Base-by-base conservation (phyloP, 2,329 filamentous ascomycete species). In the Coniochaeta sp. region DNA sequence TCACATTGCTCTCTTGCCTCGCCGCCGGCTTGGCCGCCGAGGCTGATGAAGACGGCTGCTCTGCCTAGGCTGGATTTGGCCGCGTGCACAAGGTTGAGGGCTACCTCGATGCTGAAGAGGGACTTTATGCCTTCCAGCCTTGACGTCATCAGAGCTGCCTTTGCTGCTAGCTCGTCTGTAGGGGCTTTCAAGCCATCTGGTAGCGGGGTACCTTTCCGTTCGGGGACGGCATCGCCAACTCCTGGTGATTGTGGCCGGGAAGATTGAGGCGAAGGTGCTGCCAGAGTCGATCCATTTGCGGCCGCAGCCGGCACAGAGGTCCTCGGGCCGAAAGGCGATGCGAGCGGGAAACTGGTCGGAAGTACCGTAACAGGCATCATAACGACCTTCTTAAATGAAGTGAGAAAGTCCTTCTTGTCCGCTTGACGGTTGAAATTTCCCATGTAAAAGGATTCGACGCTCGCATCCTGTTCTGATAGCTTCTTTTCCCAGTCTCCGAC, bases 351-450 rank as follows among this genome's bases (percentile, higher is more conserved):
- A 34, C 62, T 67, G n/a, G 67, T 87, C 1, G 91, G 90, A 4
- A 98, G 79, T 9, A 92, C 93, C 58, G 91, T 96, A 57, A 99
- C 93, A 1, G 95, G 95, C 87, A 96, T 96, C 93, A 99, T 97
- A 65, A 99, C 90, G 9, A 99, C 95, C 73, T 98, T 98, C 71
- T 92, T 97, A 80, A 99, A 99, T 0, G 93, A 96, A 54, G 88
- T 95, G 63, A 99, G 72, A 68, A 99, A 99, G 71, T 99, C 95
- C 66, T 92, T 91, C 76, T 99, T 99, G 64, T 96, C 95, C 1
- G 92, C 95, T 71, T 96, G 92, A 28, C 95, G 85, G 70, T 93
- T 97, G 69, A 98, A 86, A 71, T 92, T 97, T 26, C 89, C 89
- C 93, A 98, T 97, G 76, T 92, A 95, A 70, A 96, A 96, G 0